Base-by-base conservation (phyloP, 1,284 basidiomycete genomes). In the Sporisorium exsertum region DNA sequence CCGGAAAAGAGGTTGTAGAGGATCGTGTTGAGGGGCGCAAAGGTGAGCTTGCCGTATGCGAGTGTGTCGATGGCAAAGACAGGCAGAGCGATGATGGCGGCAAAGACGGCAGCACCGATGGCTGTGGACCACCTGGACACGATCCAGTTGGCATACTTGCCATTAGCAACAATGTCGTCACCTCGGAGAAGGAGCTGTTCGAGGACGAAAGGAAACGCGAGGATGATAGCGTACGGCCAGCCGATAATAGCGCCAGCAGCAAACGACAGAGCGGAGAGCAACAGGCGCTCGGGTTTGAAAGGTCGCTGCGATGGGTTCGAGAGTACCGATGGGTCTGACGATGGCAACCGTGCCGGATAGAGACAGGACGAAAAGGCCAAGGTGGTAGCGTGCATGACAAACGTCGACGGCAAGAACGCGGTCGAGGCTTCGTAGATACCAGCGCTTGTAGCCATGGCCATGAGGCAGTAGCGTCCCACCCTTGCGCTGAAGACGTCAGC, bases 1-100 rank as follows among this genome's bases (percentile, higher is more conserved):
- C 74, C 64, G 1, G 87, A 86, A 86, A 99, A 93, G 73, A 99
- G 89, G 86, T 99, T 99, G 89, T 99, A 99, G 58, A 88, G 88
- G 82, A 99, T 86, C 72, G 98, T 96, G 86, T 99, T 97, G 91
- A 94, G 93, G 1, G 95, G 92, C 1, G 94, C 93, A 64, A 97
- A 87, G 2, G 90, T 88, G 43, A 91, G 87, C 67, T 89, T 90
- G 32, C 94, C 94, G 83, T 98, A 99, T 3, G 92, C 94, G 73
- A 92, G 88, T 29, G 92, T 93, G 87, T 99, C 97, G 42, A 85
- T 62, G 8, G 64, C 24, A 16, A 79, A 18, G 18, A 73, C 69
- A 4, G 78, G 78, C 7, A 77, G 27, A 81, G 94, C 94, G 64
- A 93, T 89, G 54, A 95, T 85, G 32, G 89, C 86, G 0, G 92